Evolutionary conservation across 257 asterid genomes (phyloP), one percentile per base, ranked within the genome.

Genomic region (Rubia yunnanensis): DNA sequence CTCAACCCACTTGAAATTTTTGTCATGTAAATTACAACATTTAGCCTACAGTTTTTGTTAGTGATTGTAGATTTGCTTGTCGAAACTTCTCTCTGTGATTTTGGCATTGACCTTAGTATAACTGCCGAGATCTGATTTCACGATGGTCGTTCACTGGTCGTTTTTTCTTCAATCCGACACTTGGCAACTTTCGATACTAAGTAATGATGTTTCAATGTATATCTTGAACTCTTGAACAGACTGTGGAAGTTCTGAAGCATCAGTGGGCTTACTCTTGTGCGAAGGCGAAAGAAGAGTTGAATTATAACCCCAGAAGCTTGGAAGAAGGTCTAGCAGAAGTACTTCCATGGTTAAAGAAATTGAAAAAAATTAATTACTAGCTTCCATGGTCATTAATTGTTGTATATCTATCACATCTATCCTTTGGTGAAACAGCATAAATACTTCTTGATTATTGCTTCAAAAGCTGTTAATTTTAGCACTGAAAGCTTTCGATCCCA

Each of bases 221-320:
- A 17, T 44, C n/a, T 44, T 7, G 48, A 58, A 34, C 49, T 13
- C 67, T 28, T 68, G 78, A 68, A 73, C 90, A 91, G 98, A 78
- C 82, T 5, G 96, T 80, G 36, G 31, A 70, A 1, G 83, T 86
- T 60, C 85, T 92, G 20, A 71, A 88, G 69, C 95, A 85, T 77
- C 91, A 85, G 65, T 92, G 96, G 96, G 95, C 95, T 26, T 92
- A 86, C 80, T 78, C 74, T 14, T 92, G 91, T 65, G 91, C 84
- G 56, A 92, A 92, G 86, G 96, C 98, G 11, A 88, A 81, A 76
- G 61, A 54, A 59, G 96, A 88, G 82, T 80, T 87, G 83, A 95
- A 76, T 65, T 92, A 92, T 72, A 66, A 78, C 38, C 95, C 98
- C 9, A 81, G 96, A 80, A 84, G 89, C 79, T 71, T 92, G 83